These are phyloP conservation scores for Amaranthus cruentus DNA, from an alignment of 148 eudicot genomes.

Conservation along the genomic window DNA sequence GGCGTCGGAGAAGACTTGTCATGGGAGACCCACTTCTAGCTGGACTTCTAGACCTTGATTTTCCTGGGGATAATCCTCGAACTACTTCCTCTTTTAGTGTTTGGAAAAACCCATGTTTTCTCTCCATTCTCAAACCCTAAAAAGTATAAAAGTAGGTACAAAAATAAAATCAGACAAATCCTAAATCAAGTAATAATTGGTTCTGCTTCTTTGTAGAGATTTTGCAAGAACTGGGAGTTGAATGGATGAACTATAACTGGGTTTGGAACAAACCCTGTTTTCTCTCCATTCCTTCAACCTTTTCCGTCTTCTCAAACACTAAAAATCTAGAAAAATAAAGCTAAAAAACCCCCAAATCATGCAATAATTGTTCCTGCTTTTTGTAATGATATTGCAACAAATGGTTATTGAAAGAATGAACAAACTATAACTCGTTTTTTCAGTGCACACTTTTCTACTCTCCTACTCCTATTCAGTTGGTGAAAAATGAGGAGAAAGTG, in stretches of 20 bases:
- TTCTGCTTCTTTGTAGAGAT: background rate
- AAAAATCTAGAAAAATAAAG: background rate
- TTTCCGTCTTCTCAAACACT: background rate
- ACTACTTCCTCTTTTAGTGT: slow-evolving; percentile 71
- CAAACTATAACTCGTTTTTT: background rate
- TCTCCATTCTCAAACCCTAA: slow-evolving; percentile 41
- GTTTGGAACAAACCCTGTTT: too few relatives aligned
- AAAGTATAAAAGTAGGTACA: background rate
- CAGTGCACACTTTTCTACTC: background rate
- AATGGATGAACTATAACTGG: too few relatives aligned
- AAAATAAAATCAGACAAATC: background rate
- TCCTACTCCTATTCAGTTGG: too few relatives aligned
- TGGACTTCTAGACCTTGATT: slow-evolving; percentile 56
- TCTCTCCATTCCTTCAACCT: background rate
- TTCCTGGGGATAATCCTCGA: slow-evolving; percentile 69
- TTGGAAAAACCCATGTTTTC: slow-evolving; percentile 70
- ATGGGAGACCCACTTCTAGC: slow-evolving; percentile 56
- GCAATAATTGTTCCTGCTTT: too few relatives aligned
- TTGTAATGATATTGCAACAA: background rate
- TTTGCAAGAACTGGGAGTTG: background rate
- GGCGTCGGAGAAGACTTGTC: slow-evolving; percentile 36
- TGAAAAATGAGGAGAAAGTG: background rate
- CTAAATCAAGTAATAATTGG: slow-evolving; percentile 8
- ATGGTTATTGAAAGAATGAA: background rate
- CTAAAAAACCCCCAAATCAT: background rate